phyloP scores from a whole-genome alignment of 2,329 filamentous ascomycete genomes.

The Hirsutella minnesotensis region DNA sequence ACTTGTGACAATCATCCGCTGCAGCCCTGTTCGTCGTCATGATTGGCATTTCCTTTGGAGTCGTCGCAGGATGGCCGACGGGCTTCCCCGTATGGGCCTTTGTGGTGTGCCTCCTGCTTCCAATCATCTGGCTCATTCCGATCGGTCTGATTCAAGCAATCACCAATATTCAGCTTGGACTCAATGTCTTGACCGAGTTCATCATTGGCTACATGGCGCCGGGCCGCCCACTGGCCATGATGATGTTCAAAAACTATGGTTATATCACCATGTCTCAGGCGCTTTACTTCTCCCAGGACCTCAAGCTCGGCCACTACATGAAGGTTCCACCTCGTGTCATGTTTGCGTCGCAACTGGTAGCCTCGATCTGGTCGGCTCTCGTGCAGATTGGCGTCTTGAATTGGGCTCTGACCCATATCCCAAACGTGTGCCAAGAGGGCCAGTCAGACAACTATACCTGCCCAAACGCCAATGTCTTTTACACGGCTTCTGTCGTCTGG shows the following conservation, averaged over 20 bases:
- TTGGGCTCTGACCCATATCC: slow-evolving; percentile 51
- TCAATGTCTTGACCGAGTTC: slow-evolving; percentile 64
- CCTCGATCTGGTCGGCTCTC: slow-evolving; percentile 48
- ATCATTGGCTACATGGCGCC: slow-evolving; percentile 64
- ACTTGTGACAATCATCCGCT: not conserved
- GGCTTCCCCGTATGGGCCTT: slow-evolving; percentile 47
- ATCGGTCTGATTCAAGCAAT: slow-evolving; percentile 51
- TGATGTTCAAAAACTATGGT: slow-evolving; percentile 68
- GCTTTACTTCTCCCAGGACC: slow-evolving; percentile 51
- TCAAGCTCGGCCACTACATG: slow-evolving; percentile 62
- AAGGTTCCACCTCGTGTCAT: slow-evolving; percentile 49
- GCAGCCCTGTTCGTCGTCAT: slow-evolving; percentile 37
- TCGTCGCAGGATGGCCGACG: slow-evolving; percentile 43
- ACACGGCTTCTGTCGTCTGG: slow-evolving; percentile 61
- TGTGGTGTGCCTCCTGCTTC: slow-evolving; percentile 43
- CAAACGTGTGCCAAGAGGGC: slow-evolving; percentile 43
- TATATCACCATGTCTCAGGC: slow-evolving; percentile 58
- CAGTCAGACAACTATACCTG: slow-evolving; percentile 47
- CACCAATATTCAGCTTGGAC: slow-evolving; percentile 50
- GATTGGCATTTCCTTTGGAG: slow-evolving; percentile 41
- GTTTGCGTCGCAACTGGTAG: slow-evolving; percentile 47
- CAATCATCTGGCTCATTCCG: slow-evolving; percentile 46
- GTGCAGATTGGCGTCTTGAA: slow-evolving; percentile 55
- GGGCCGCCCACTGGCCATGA: slow-evolving; percentile 58
- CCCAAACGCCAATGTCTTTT: slow-evolving; percentile 44